Conservation (phyloP, 345 rosid species). For the Gossypium mustelinum region DNA sequence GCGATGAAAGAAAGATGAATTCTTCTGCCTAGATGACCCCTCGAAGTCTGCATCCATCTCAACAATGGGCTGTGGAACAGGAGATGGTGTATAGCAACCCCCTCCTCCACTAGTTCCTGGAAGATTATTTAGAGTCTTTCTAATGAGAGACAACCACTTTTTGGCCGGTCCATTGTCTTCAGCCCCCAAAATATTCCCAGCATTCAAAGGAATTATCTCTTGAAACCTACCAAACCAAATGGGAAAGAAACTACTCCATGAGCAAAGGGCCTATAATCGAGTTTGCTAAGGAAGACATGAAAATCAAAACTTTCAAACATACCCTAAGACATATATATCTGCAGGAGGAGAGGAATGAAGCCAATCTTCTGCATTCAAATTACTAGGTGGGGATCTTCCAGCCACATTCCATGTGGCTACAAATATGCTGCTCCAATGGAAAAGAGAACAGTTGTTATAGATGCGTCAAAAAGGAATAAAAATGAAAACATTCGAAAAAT, state of each 20-base stretch:
- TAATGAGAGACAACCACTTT: constrained; percentile 81
- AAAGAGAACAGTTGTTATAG: constrained; percentile 13
- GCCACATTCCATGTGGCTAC: constrained; percentile 97
- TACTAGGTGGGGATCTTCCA: constrained; percentile 83
- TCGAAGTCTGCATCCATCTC: constrained; percentile 95
- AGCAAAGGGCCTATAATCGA: constrained; percentile 1
- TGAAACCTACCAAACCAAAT: constrained; percentile 56
- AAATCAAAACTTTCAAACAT: constrained; percentile 16
- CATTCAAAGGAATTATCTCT: constrained; percentile 97
- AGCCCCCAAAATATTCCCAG: constrained; percentile 92
- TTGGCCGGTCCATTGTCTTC: constrained; percentile 99
- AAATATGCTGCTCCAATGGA: constrained; percentile 60
- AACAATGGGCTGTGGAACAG: constrained; percentile 82
- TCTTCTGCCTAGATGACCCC: constrained; percentile 85
- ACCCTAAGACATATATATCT: constrained; percentile 97
- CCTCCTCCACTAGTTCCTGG: constrained; percentile 83
- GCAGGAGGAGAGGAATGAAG: constrained; percentile 96
- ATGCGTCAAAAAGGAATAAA: background rate
- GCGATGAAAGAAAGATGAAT: constrained; percentile 75
- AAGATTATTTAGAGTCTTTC: constrained; percentile 78
- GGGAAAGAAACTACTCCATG: background rate
- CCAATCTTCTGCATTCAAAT: constrained; percentile 91
- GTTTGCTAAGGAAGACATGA: constrained; percentile 14
- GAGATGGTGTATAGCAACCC: constrained; percentile 75
- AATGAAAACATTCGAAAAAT: background rate